Base-by-base conservation (phyloP, 2,329 filamentous ascomycete genomes). In the Aureobasidium namibiae region DNA sequence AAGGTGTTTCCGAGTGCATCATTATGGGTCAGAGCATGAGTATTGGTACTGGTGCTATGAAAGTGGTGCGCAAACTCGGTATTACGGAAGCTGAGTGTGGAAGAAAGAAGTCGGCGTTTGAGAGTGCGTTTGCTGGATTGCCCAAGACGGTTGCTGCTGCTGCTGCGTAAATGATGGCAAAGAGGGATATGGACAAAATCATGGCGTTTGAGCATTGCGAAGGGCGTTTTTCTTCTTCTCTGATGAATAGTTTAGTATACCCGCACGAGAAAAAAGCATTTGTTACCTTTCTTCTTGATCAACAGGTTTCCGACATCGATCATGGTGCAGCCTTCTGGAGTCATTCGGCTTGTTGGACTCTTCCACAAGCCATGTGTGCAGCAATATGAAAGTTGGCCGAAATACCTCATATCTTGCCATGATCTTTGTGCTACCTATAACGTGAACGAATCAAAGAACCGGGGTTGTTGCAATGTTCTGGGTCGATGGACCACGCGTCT, bases 1-100 rank as follows among this genome's bases (percentile, higher is more conserved):
- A 96, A 72, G 94, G 94, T 67, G 94, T 99, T 10, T 89, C 84
- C 59, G 94, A 99, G 76, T 95, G 91, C 74, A 97, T 99, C 70
- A 99, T 99, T 70, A 94, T 97, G 87, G 94, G 94, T 16, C 92
- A 97, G 79, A 92, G 87, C 42, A 95, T 97, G 82, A 83, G 82
- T 45, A 80, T 99, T 36, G 94, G 94, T 6, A 99, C 94, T 0
- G 94, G 94, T 4, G 88, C 89, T 1, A 94, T 97, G 80, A 87
- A 95, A 70, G 88, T 97, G 24, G 88, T 96, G 3, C 79, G 92
- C 44, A 81, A 84, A 61, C 74, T 97, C 63, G 87, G 87, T 62
- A 80, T 95, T 61, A 77, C 77, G 41, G 79, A 84, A 56, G 76
- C 77, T 34, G 76, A 88, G 42, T 59, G 61, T 41, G 62, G 65